These are phyloP conservation scores for Persicaria maculosa DNA, from an alignment of 148 eudicot genomes.

Conservation along the genomic window DNA sequence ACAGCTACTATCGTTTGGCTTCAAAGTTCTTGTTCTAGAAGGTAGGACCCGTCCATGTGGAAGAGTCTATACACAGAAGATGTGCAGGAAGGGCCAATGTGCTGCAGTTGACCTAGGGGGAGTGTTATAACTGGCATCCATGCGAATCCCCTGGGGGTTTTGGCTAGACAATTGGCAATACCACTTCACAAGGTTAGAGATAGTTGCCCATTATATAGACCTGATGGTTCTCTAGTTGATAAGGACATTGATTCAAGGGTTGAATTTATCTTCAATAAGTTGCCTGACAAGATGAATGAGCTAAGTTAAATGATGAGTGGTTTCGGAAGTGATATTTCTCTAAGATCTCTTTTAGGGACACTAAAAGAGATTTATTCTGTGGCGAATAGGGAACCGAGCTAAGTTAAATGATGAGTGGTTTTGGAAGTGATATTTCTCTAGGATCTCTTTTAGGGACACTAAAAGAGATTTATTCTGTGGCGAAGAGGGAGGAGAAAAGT, in stretches of 20 bases:
- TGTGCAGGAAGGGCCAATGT: conserved; percentile 50
- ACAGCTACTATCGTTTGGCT: conserved; percentile 80
- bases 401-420: conserved; percentile 65
- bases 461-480: conserved; percentile 55
- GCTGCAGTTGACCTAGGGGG: conserved; percentile 84
- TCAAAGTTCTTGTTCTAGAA: conserved; percentile 75
- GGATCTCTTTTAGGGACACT: conserved; percentile 76
- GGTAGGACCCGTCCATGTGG: conserved; percentile 91
- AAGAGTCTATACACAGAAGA: conserved; percentile 80
- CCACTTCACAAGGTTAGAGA: conserved; percentile 91
- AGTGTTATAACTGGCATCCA: conserved; percentile 93
- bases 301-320: too few species aligned
- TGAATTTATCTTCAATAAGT: conserved; percentile 58
- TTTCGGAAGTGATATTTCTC: too few species aligned
- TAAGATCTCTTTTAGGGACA: too few species aligned
- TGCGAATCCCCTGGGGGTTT: conserved; percentile 89
- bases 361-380: too few species aligned
- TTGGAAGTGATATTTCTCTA: conserved; percentile 57
- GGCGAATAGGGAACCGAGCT: conserved; percentile 20
- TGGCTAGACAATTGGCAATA: conserved; percentile 78
- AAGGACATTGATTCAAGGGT: conserved; percentile 49
- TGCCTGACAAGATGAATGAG: conserved; percentile 62
- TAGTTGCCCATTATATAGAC: conserved; percentile 87
- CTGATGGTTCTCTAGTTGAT: conserved; percentile 55
- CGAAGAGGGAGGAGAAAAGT: conserved; percentile 57